Percentiles rank a stretch among this genome's conserved stretches.
These are phyloP conservation scores for Eimeria praecox DNA, from an alignment of 169 alveolate species.

Conservation along the genomic window DNA sequence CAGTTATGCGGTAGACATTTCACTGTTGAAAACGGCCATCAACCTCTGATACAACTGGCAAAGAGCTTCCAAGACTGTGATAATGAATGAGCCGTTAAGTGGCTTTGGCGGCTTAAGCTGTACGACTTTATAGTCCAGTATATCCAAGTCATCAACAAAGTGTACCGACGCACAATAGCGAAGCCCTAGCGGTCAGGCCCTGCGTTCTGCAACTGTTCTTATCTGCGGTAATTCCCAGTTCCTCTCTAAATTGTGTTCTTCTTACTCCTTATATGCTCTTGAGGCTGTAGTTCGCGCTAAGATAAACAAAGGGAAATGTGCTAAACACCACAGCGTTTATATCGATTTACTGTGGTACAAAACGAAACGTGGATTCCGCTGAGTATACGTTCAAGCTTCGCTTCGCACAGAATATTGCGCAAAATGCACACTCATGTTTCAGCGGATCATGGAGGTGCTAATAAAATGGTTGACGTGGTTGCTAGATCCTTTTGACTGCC, in stretches of 20 bases:
- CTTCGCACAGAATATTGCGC: neutral
- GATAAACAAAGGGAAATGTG: neutral
- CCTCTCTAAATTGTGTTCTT: neutral
- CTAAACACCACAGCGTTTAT: neutral
- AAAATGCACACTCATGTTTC: neutral
- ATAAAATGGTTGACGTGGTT: neutral
- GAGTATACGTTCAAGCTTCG: neutral
- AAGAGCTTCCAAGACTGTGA: neutral
- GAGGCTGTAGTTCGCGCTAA: neutral
- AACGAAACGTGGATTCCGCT: neutral
- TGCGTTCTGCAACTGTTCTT: neutral
- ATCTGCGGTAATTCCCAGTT: neutral
- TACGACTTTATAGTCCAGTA: neutral
- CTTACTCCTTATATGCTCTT: neutral
- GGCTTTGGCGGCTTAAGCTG: neutral
- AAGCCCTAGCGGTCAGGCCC: neutral
- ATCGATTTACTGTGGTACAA: neutral
- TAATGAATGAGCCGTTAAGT: neutral
- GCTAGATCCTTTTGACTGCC: neutral
- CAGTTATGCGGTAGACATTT: neutral
- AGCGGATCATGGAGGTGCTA: neutral
- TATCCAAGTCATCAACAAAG: neutral
- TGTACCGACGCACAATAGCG: too few relatives aligned
- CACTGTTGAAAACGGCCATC: neutral
- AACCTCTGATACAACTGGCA: neutral